Base-by-base conservation (phyloP, 495 filamentous ascomycete genomes). In the Neurospora sp. region DNA sequence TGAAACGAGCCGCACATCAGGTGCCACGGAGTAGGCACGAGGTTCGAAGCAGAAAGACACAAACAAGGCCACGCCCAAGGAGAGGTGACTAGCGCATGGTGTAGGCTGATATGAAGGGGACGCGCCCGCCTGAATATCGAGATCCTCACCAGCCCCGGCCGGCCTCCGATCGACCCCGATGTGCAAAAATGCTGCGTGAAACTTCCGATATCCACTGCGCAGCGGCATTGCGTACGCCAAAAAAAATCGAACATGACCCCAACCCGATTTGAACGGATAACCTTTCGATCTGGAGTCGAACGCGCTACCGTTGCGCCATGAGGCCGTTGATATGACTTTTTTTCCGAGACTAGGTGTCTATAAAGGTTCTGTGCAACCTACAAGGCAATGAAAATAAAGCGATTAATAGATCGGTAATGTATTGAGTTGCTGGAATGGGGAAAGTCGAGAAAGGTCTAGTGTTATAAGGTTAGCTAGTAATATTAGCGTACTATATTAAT, bases 261-360 rank as follows among this genome's bases (percentile, higher is more conserved):
- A 53, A 48, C 44, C 44, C 44, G 44, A 48, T 48, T 48, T 48
- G 44, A 48, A 81, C 80, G 76, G 81, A 82, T 76, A 83, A 82
- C 81, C 81, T 83, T 83, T 80, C 78, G 81, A 79, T 83, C 81
- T 83, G 81, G 81, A 82, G 78, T 82, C 82, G 78, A 79, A 83
- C 81, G 81, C 81, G 81, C 81, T 83, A 79, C 81, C 81, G 79
- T 83, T 83, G 81, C 80, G 77, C 78, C 77, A 75, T 40, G 12
- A 41, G 48, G 70, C 61, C 61, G 7, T 35, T 61, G 0, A 16
- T 31, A 31, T 6, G 5, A 46, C 0, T 46, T 20, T 10, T 8
- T 46, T 4, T 31, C 2, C 31, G 8, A 10, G 8, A 46, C 1
- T 10, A 3, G 3, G 18, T n/a, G 0, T 20, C 1, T 46, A 46